Percentiles rank a stretch among this genome's conserved stretches.
phyloP scores from a whole-genome alignment of 306 rosid species.

The Quercus ilex region DNA sequence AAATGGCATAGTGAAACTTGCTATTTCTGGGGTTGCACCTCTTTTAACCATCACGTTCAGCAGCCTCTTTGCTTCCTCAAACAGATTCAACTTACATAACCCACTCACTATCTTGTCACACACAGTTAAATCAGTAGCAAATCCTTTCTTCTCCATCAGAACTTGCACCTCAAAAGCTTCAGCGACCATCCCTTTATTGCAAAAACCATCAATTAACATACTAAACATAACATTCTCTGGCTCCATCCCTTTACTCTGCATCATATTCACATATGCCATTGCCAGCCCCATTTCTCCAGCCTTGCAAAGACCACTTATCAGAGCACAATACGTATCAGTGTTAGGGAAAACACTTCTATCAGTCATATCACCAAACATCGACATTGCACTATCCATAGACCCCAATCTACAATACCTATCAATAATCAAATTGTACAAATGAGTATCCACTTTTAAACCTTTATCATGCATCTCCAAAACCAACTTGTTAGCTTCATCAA shows the following conservation, averaged over 20 bases:
- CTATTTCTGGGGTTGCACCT: slow-evolving; percentile 10
- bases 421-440: slow-evolving; percentile 24
- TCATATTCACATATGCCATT: slow-evolving; percentile 15
- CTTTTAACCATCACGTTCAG: slow-evolving; percentile 15
- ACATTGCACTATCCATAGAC: slow-evolving; percentile 11
- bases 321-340: slow-evolving; percentile 15
- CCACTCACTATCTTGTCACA: slow-evolving; percentile 12
- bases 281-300: slow-evolving; percentile 22
- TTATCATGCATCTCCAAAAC: slow-evolving; percentile 28
- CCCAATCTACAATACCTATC: slow-evolving; percentile 16
- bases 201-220: slow-evolving; percentile 17
- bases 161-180: slow-evolving; percentile 26
- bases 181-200: slow-evolving; percentile 14
- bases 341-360: slow-evolving; percentile 16
- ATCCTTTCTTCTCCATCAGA: slow-evolving; percentile 18
- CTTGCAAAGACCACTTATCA: slow-evolving; percentile 26
- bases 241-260: slow-evolving; percentile 19
- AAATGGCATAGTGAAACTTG: background rate
- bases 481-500: slow-evolving; percentile 17
- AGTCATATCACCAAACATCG: slow-evolving; percentile 21
- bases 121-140: background rate
- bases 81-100: slow-evolving; percentile 17
- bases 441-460: slow-evolving; percentile 17
- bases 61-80: slow-evolving; percentile 16
- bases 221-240: slow-evolving; percentile 4